Evolutionary conservation across 2,329 filamentous ascomycete species (phyloP).

Genomic region (Phialophora chinensis): DNA sequence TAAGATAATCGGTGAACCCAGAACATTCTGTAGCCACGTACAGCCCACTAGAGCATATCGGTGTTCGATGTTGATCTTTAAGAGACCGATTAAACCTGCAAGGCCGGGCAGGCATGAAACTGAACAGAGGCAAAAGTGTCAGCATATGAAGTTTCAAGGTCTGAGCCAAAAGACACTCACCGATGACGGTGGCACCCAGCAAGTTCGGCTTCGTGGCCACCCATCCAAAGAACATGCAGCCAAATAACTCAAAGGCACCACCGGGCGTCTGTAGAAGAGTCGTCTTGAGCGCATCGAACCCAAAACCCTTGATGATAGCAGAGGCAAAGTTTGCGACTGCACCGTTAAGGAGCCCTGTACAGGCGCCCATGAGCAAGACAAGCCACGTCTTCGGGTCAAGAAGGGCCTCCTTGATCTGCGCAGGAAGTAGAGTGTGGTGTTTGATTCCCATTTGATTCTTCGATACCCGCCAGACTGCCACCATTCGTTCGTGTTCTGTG

Average conservation of each 20-base stretch:
- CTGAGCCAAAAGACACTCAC: slow-evolving; percentile 19
- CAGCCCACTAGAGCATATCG: slow-evolving; percentile 59
- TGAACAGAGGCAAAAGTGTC: slow-evolving; percentile 42
- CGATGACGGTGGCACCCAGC: slow-evolving; percentile 27
- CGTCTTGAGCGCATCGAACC: slow-evolving; percentile 46
- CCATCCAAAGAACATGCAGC: slow-evolving; percentile 30
- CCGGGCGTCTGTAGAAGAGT: slow-evolving; percentile 46
- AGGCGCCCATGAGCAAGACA: slow-evolving; percentile 50
- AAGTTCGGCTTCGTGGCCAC: slow-evolving; percentile 32
- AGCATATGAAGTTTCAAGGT: background rate
- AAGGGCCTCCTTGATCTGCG: slow-evolving; percentile 49
- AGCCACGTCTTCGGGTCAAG: slow-evolving; percentile 49
- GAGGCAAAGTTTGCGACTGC: slow-evolving; percentile 57
- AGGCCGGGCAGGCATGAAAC: slow-evolving; percentile 40
- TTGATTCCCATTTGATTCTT: slow-evolving; percentile 53
- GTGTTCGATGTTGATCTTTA: slow-evolving; percentile 54
- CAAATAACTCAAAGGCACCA: slow-evolving; percentile 44
- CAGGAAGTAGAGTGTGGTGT: slow-evolving; percentile 44
- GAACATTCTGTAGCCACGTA: slow-evolving; percentile 59
- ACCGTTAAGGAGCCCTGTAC: slow-evolving; percentile 58
- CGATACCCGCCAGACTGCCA: slow-evolving; percentile 51
- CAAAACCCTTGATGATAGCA: slow-evolving; percentile 53
- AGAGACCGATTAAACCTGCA: slow-evolving; percentile 58
- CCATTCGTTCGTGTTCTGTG: slow-evolving; percentile 47
- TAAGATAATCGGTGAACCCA: slow-evolving; percentile 58